Evolutionary conservation across 306 rosid genomes (phyloP), one percentile per base, ranked within the genome.

Genomic region (Acmispon strigosus): DNA sequence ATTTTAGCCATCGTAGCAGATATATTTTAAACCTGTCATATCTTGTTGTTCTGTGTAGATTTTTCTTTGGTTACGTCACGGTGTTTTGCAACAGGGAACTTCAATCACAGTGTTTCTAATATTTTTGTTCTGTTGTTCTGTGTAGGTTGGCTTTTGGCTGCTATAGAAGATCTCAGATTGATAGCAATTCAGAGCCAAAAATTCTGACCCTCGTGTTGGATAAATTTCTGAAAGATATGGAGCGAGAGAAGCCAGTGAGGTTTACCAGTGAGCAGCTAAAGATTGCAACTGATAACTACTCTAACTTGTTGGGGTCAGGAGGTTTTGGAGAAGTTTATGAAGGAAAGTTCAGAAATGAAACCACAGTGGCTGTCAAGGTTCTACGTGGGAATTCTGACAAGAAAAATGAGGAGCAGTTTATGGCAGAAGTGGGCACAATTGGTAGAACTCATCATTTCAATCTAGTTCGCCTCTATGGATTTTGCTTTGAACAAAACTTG

Each of bases 291-390:
- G 80, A 73, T 11, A 65, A 77, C 61, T 80, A 62, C 44, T 73
- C 85, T 2, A 64, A 56, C 16, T 42, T 77, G 76, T 41, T 84
- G 41, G 91, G 91, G 0, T 76, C 85, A 0, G 85, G 89, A 37
- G 87, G 86, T 0, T 84, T 80, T 14, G 87, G 89, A 29, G 4
- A 43, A 3, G 83, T 83, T 39, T 87, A 75, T 48, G 73, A 78
- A 41, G 86, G 84, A 10, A n/a, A 16, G 22, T 70, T 87, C 0
- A 75, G 53, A 5, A 76, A 83, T 10, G 86, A 78, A 42, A 74
- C 72, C 4, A 42, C 32, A 0, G 81, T 78, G 0, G 89, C 85
- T 1, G 87, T 83, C 19, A 87, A 87, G 77, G 88, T 83, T 74
- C 52, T 82, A 20, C 12, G 62, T 4, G 81, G 73, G 0, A 58